Evolutionary conservation across 2,329 filamentous ascomycete genomes (phyloP).

Genomic region (Xylaria arbuscula): DNA sequence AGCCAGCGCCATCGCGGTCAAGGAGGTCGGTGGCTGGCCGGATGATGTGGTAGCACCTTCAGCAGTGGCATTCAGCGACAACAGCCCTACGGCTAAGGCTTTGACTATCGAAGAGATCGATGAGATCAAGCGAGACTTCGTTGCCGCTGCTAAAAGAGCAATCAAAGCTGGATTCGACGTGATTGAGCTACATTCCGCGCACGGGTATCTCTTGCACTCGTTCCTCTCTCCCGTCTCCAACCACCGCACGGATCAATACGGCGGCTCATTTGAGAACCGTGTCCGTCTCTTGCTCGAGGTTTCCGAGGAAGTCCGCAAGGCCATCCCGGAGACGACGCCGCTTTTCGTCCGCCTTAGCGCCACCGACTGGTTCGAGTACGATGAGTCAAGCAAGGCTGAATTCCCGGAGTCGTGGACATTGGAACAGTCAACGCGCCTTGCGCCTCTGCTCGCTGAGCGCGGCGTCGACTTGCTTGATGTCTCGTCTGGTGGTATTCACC

Average conservation of each 20-base stretch:
- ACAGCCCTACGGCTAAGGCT: conserved; percentile 66
- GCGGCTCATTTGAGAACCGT: conserved; percentile 78
- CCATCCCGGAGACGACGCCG: conserved; percentile 72
- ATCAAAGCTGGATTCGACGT: conserved; percentile 68
- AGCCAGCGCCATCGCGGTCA: conserved; percentile 42
- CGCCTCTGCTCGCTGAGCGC: conserved; percentile 66
- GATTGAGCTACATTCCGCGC: conserved; percentile 79
- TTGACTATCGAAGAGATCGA: conserved; percentile 61
- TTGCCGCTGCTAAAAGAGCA: conserved; percentile 50
- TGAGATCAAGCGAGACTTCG: conserved; percentile 52
- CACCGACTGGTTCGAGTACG: conserved; percentile 76
- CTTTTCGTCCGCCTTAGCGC: conserved; percentile 75
- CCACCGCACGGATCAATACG: conserved; percentile 73
- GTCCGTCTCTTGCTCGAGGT: conserved; percentile 75
- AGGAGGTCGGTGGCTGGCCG: conserved; percentile 53
- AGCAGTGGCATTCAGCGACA: conserved; percentile 67
- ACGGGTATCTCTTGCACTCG: conserved; percentile 78
- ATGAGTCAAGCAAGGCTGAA: conserved; percentile 59
- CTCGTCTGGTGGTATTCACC: conserved; percentile 70
- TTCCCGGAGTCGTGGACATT: conserved; percentile 68
- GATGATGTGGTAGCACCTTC: conserved; percentile 60
- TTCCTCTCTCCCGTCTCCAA: conserved; percentile 80
- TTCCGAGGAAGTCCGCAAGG: conserved; percentile 68
- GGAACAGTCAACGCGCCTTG: conserved; percentile 69
- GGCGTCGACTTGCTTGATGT: conserved; percentile 79